A percentile compares a stretch with the other conserved stretches of the same genome.
These are phyloP conservation scores for Exophiala mesophila DNA, from an alignment of 2,329 filamentous ascomycete genomes.

Conservation along the genomic window DNA sequence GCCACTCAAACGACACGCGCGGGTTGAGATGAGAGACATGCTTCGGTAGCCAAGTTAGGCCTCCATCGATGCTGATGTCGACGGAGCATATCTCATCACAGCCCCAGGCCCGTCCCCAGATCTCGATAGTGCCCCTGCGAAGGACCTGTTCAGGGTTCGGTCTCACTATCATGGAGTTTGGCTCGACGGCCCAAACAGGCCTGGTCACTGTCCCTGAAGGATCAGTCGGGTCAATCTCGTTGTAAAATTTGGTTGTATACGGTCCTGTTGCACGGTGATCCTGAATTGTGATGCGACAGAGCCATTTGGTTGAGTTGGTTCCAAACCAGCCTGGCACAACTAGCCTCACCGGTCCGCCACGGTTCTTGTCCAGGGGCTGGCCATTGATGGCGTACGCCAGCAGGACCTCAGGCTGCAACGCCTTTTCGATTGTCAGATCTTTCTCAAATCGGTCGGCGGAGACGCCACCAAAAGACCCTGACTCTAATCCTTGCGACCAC, in stretches of 20 bases:
- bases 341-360: constrained; percentile 23
- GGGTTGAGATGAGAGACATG: constrained; percentile 1
- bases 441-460: constrained; percentile 22
- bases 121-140: constrained; percentile 9
- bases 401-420: constrained; percentile 15
- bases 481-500: constrained; percentile 23
- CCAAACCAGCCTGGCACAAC: constrained; percentile 24
- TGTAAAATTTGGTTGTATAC: constrained; percentile 24
- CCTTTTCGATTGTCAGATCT: constrained; percentile 21
- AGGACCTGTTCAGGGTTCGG: constrained; percentile 12
- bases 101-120: constrained; percentile 21
- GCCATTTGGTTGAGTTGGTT: constrained; percentile 24
- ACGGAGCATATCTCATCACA: constrained; percentile 17
- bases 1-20: constrained; percentile 20
- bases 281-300: constrained; percentile 19
- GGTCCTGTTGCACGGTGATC: constrained; percentile 15
- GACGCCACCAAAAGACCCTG: constrained; percentile 17
- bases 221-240: constrained; percentile 22
- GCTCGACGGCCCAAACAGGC: constrained; percentile 23
- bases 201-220: constrained; percentile 10
- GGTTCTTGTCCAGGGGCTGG: constrained; percentile 16
- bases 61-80: constrained; percentile 16
- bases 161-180: constrained; percentile 22
- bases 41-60: constrained; percentile 10
- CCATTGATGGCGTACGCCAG: constrained; percentile 24